Evolutionary conservation across 352 stramenopile genomes (phyloP), one percentile per base, ranked within the genome.

Genomic region (Phytopythium cucurbitacearum): DNA sequence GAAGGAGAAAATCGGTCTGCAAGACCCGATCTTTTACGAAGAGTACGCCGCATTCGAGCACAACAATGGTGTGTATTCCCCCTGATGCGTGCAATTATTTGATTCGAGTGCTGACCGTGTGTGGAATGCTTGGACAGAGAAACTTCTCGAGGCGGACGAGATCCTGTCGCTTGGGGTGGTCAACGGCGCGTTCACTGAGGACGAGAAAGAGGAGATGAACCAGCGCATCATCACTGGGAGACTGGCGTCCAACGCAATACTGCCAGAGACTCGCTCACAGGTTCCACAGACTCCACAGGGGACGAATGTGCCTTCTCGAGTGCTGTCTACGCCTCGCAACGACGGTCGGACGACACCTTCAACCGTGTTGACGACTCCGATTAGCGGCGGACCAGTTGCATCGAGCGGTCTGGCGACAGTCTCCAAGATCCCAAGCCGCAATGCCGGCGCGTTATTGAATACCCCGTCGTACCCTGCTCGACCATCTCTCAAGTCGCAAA

Each of bases 1-100:
- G 50, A 76, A 56, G 13, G 64, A 82, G 40, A 45, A 60, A 21
- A 83, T 88, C 44, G 80, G 77, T 4, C 64, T 80, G 51, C 63
- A 59, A 21, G 59, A 81, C 46, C 57, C 52, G 21, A 51, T 76
- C 44, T 71, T 75, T 34, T 91, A 91, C 57, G 72, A 87, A 43
- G 67, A 83, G 50, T 82, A 85, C 41, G 80, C 80, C 8, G 71
- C 69, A 11, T 88, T 91, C 45, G 80, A 91, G 53, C 78, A 65
- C 35, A 33, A 54, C 7, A 51, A 71, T 33, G 71, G 67, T 77
- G 36, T 28, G 56, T 60, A n/a, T 32, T 16, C 21, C 21, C 21
- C 21, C 21, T 28, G 21, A 28, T 28, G 21, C 21, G 21, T 28
- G 21, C 21, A 2, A 28, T 28, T 28, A 28, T 28, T 28, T 28